Evolutionary conservation across 108 stramenopile genomes (phyloP), one percentile per base, ranked within the genome.

Genomic region (Cyclotella atomus): DNA sequence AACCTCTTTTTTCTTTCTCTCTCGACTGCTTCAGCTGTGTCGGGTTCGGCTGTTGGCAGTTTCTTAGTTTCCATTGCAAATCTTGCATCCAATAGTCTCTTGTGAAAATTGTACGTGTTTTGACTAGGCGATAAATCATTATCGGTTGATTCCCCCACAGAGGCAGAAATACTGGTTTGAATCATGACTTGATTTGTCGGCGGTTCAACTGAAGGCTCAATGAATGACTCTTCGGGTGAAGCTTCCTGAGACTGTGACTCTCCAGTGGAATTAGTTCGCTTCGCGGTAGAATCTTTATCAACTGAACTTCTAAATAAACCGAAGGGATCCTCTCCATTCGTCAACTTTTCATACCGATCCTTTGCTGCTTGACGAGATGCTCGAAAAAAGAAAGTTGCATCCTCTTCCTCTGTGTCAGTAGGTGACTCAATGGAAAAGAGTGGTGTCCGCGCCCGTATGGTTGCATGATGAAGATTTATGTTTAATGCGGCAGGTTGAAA

Each of bases 291-390:
- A 53, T 19, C 28, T 32, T 5, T 30, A 57, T 10, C 28, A 57
- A 4, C n/a, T n/a, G n/a, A 49, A 19, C n/a, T 17, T 0, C 30
- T 12, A 57, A 57, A 57, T 30, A 57, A 32, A 19, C 56, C 56
- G n/a, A 57, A 57, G 1, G 56, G 56, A 57, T 57, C 56, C 28
- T 57, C 56, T 14, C 56, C 56, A 57, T 10, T 57, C 30, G 20
- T 15, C 32, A 57, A 57, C 12, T 32, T 57, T 29, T 30, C 56
- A 32, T 29, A 57, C n/a, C 56, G 28, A 32, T 57, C 56, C 2
- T 30, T 28, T 12, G 56, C 56, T 12, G 56, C 56, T 32, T 57
- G 28, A 9, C 30, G 56, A 10, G 56, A 57, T 15, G 56, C 56
- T 57, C 56, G 56, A 32, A 19, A 1, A 30, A 57, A 57, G 56